A percentile compares a stretch with the other conserved stretches of the same genome.
phyloP scores from a whole-genome alignment of 2,329 filamentous ascomycete species.

The Phaeosphaeriaceae sp. region DNA sequence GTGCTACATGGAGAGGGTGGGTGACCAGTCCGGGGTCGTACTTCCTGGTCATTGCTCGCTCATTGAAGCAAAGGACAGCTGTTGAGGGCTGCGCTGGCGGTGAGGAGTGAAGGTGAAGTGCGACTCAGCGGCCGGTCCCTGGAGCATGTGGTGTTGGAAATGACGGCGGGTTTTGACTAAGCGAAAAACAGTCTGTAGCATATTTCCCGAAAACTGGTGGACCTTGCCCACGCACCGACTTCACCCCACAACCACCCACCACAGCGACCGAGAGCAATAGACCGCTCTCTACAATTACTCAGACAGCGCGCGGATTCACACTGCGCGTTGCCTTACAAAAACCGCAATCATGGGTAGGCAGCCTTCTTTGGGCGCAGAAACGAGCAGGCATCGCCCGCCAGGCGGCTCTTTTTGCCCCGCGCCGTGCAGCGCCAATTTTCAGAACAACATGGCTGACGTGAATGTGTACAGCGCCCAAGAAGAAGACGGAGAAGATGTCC shows the following conservation, averaged over 20 bases:
- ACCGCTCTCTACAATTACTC: slow-evolving; percentile 35
- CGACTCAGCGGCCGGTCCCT: background rate
- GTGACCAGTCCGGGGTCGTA: slow-evolving; percentile 34
- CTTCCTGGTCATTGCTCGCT: slow-evolving; percentile 27
- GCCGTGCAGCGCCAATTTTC: slow-evolving; percentile 18
- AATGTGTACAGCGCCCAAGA: slow-evolving; percentile 76
- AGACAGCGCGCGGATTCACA: slow-evolving; percentile 45
- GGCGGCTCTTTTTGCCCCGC: slow-evolving; percentile 37
- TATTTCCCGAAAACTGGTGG: slow-evolving; percentile 20
- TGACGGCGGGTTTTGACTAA: slow-evolving; percentile 19
- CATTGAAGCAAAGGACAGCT: slow-evolving; percentile 22
- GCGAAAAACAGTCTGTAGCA: slow-evolving; percentile 26
- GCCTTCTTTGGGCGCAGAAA: slow-evolving; percentile 32
- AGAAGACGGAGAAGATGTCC: slow-evolving; percentile 96
- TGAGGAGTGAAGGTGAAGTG: background rate
- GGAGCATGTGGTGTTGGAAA: background rate
- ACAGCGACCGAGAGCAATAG: slow-evolving; percentile 32
- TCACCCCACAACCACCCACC: slow-evolving; percentile 33
- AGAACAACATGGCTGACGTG: slow-evolving; percentile 53
- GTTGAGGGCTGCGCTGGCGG: slow-evolving; percentile 1
- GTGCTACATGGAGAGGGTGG: slow-evolving; percentile 34
- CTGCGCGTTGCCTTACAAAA: slow-evolving; percentile 46
- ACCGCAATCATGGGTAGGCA: slow-evolving; percentile 67
- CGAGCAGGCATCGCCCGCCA: slow-evolving; percentile 24
- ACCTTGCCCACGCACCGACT: slow-evolving; percentile 28